Conservation (phyloP, 2,329 filamentous ascomycete genomes). For the Colletotrichum karsti region DNA sequence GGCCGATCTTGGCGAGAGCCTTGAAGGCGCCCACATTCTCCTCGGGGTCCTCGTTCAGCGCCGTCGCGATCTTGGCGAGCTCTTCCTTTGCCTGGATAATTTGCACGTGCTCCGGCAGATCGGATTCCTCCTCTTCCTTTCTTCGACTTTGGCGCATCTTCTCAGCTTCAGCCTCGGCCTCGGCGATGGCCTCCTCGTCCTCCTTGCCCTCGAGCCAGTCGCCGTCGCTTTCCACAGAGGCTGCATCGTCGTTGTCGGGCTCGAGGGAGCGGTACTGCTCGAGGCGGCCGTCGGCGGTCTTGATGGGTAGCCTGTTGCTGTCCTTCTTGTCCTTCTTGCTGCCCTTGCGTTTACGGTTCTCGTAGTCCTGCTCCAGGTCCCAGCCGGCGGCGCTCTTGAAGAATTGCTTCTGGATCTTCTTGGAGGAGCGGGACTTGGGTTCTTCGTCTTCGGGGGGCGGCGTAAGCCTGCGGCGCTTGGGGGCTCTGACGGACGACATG, state of each 20-base stretch:
- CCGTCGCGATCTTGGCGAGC: constrained; percentile 80
- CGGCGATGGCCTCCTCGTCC: constrained; percentile 63
- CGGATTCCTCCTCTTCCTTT: constrained; percentile 59
- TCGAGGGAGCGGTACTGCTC: constrained; percentile 66
- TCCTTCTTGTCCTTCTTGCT: constrained; percentile 78
- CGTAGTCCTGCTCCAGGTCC: constrained; percentile 94
- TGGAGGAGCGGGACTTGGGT: constrained; percentile 36
- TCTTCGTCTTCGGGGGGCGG: constrained; percentile 59
- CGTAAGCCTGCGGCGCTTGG: constrained; percentile 67
- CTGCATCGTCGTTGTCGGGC: constrained; percentile 67
- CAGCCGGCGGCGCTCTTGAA: constrained; percentile 81
- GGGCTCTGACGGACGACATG: constrained; percentile 58
- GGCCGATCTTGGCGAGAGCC: constrained; percentile 76
- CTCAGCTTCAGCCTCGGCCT: constrained; percentile 38
- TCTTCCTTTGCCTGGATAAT: constrained; percentile 92
- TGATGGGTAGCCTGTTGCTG: constrained; percentile 82
- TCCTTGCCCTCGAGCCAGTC: constrained; percentile 71
- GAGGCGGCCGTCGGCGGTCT: constrained; percentile 80
- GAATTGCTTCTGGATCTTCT: constrained; percentile 68
- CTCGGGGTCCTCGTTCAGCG: constrained; percentile 92
- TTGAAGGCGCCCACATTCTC: constrained; percentile 86
- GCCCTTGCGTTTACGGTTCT: constrained; percentile 77
- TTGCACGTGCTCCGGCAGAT: constrained; percentile 79
- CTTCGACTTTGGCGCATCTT: constrained; percentile 51
- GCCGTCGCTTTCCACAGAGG: constrained; percentile 64